Conservation (phyloP, 805 yeast genomes). For the Pichia heedii region DNA sequence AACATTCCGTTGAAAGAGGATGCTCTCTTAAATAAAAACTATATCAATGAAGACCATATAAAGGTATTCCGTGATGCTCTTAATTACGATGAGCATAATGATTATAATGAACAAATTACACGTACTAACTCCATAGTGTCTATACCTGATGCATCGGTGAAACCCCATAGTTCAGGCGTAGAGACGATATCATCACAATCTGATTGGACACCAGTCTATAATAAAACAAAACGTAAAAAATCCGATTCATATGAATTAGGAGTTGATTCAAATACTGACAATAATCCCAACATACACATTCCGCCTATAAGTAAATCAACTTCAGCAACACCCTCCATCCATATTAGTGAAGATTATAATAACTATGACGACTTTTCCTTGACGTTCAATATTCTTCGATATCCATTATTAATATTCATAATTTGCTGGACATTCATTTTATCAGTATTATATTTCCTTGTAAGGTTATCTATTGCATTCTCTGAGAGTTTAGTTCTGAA, state of each 20-base stretch:
- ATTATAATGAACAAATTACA: background rate
- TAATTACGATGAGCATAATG: conserved; percentile 22
- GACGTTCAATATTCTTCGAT: conserved; percentile 44
- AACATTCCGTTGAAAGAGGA: conserved; percentile 3
- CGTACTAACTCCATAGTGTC: conserved; percentile 1
- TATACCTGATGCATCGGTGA: background rate
- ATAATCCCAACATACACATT: no score
- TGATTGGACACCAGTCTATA: conserved; percentile 40
- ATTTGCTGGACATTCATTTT: conserved; percentile 46
- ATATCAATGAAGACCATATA: conserved; percentile 23
- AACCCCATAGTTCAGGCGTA: background rate
- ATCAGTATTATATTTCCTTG: conserved; percentile 38
- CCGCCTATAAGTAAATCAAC: background rate
- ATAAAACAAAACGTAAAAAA: conserved; percentile 16
- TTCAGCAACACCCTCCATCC: background rate
- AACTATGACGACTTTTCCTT: conserved; percentile 15
- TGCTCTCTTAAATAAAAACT: conserved; percentile 19
- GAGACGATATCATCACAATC: conserved; percentile 30
- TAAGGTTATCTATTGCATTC: conserved; percentile 53
- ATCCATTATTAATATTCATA: conserved; percentile 52
- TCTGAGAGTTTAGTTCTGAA: conserved; percentile 47
- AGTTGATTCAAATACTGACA: no score
- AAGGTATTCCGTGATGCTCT: conserved; percentile 32
- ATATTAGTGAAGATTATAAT: background rate
- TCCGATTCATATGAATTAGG: background rate